These are phyloP conservation scores for Scopulariopsis brevicaulis DNA, from an alignment of 2,329 filamentous ascomycete species.

Conservation along the genomic window DNA sequence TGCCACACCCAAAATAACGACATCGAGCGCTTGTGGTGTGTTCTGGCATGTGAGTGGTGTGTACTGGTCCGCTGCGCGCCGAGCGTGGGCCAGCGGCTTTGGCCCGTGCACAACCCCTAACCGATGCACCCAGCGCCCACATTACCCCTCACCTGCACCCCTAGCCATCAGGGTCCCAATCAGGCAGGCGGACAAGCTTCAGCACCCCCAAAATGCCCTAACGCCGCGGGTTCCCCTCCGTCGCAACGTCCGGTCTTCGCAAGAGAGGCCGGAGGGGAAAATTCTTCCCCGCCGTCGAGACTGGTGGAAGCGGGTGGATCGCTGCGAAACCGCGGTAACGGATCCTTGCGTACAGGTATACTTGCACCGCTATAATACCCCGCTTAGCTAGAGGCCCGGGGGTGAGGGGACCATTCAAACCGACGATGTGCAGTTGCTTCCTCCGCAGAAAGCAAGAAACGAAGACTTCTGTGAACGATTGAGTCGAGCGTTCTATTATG, in stretches of 20 bases:
- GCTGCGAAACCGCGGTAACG: no score
- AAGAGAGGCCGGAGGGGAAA: no score
- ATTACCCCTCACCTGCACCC: not conserved
- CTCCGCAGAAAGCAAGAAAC: not conserved
- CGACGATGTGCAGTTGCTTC: not conserved
- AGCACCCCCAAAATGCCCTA: not conserved
- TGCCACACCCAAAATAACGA: not conserved
- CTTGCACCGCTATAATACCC: no score
- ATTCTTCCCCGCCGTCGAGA: no score
- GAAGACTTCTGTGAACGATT: not conserved
- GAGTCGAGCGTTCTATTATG: not conserved
- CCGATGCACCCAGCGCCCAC: not conserved
- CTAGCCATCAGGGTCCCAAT: not conserved
- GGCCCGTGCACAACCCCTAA: not conserved
- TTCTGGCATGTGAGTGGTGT: not conserved
- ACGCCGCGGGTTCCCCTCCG: not conserved
- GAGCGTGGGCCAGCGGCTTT: not conserved
- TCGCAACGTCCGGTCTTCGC: no score
- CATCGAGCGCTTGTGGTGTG: not conserved
- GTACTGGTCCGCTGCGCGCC: not conserved
- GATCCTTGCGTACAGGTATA: no score
- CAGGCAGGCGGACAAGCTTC: not conserved
- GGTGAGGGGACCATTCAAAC: no score
- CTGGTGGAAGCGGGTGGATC: no score
- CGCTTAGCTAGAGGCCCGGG: no score